phyloP scores from a whole-genome alignment of 306 rosid species.

The Vigna angularis region DNA sequence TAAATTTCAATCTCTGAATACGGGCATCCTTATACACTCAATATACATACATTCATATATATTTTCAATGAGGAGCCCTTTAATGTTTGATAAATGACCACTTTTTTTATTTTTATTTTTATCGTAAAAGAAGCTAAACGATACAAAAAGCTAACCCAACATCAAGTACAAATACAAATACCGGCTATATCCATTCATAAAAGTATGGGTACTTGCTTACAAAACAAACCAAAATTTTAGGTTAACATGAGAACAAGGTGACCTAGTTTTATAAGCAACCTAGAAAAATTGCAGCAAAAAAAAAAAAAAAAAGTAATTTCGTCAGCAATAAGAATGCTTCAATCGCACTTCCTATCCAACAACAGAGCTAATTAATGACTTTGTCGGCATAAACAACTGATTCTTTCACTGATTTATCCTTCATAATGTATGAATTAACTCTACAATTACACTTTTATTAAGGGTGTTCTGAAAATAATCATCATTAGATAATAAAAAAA shows the following conservation, averaged over 20 bases:
- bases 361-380: too few relatives aligned
- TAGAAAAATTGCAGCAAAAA: neutral
- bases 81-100: neutral
- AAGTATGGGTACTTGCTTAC: neutral
- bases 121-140: neutral
- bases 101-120: neutral
- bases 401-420: neutral
- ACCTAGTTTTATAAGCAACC: neutral
- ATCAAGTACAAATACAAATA: neutral
- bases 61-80: neutral
- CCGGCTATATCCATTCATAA: neutral
- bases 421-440: neutral
- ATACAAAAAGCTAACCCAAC: neutral
- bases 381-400: neutral
- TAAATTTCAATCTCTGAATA: too few relatives aligned
- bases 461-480: neutral
- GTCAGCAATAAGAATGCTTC: neutral
- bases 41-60: too few relatives aligned
- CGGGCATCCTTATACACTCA: too few relatives aligned
- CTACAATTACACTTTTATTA: neutral
- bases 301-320: neutral
- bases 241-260: neutral
- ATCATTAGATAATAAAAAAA: neutral
- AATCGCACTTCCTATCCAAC: neutral
- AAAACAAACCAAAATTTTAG: neutral